Conservation (phyloP, 257 asterid genomes). For the Sherardia arvensis region DNA sequence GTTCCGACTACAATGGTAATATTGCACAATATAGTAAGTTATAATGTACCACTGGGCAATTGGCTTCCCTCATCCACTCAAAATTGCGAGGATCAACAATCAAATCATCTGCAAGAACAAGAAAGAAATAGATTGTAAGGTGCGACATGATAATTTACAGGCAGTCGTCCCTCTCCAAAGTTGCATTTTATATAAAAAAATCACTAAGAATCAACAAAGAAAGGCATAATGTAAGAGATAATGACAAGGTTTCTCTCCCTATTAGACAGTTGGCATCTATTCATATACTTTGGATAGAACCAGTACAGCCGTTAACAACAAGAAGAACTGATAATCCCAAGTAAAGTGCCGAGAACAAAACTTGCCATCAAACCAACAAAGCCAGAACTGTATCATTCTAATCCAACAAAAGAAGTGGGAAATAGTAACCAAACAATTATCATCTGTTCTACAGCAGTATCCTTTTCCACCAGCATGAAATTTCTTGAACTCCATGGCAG, state of each 20-base stretch:
- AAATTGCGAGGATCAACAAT: slow-evolving; percentile 97
- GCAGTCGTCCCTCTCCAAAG: slow-evolving; percentile 57
- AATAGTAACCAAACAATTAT: not conserved
- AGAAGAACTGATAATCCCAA: not conserved
- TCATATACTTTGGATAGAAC: not conserved
- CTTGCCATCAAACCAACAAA: not conserved
- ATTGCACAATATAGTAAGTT: not conserved
- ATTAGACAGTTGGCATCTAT: not conserved
- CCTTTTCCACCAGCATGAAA: no score
- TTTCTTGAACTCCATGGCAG: not conserved
- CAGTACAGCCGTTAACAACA: not conserved
- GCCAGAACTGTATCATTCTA: slow-evolving; percentile 14
- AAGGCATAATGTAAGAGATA: not conserved
- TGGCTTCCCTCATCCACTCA: slow-evolving; percentile 94
- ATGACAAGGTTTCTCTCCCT: not conserved
- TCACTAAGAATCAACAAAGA: slow-evolving; percentile 24
- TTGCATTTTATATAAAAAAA: slow-evolving; percentile 89
- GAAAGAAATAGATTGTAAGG: not conserved
- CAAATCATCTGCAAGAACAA: slow-evolving; percentile 63
- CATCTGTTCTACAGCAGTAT: slow-evolving; percentile 17
- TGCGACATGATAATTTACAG: not conserved
- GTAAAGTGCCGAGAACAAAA: slow-evolving; percentile 5
- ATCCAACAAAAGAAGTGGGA: slow-evolving; percentile 1
- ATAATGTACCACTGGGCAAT: slow-evolving; percentile 78
- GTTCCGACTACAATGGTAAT: not conserved